phyloP scores from a whole-genome alignment of 768 basidiomycete species.

The Rossbeevera mucosa region DNA sequence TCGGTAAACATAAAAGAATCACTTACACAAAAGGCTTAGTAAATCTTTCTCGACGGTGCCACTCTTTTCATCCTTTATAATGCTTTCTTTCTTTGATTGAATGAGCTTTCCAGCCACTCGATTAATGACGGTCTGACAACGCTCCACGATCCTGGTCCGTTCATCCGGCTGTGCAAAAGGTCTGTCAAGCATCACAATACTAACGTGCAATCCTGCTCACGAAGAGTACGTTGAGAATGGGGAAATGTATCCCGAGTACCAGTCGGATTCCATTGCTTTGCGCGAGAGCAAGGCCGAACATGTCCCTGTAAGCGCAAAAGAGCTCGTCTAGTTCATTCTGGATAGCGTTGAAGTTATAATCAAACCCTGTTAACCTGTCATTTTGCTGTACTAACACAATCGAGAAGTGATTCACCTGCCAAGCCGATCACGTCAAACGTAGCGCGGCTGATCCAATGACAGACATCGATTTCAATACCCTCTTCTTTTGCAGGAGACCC shows the following conservation, averaged over 20 bases:
- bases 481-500: conserved; percentile 11
- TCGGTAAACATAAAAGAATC: background rate
- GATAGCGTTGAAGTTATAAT: conserved; percentile 82
- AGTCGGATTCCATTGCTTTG: conserved; percentile 45
- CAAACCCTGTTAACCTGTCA: conserved; percentile 56
- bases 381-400: background rate
- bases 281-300: conserved; percentile 72
- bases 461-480: conserved; percentile 58
- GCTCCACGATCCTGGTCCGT: conserved; percentile 43
- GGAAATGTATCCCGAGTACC: conserved; percentile 53
- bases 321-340: conserved; percentile 74
- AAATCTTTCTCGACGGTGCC: conserved; percentile 67
- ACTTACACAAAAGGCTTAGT: conserved; percentile 70
- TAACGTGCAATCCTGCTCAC: conserved; percentile 37
- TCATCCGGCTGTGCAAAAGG: conserved; percentile 46
- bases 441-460: conserved; percentile 74
- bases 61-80: conserved; percentile 52
- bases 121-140: conserved; percentile 58
- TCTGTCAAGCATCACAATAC: background rate
- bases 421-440: conserved; percentile 90
- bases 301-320: conserved; percentile 76
- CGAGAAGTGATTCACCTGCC: conserved; percentile 50
- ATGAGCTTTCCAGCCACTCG: conserved; percentile 73
- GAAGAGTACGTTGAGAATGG: conserved; percentile 49
- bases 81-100: conserved; percentile 72